Conservation (phyloP, 2,329 filamentous ascomycete genomes). For the Verticillium isaacii region DNA sequence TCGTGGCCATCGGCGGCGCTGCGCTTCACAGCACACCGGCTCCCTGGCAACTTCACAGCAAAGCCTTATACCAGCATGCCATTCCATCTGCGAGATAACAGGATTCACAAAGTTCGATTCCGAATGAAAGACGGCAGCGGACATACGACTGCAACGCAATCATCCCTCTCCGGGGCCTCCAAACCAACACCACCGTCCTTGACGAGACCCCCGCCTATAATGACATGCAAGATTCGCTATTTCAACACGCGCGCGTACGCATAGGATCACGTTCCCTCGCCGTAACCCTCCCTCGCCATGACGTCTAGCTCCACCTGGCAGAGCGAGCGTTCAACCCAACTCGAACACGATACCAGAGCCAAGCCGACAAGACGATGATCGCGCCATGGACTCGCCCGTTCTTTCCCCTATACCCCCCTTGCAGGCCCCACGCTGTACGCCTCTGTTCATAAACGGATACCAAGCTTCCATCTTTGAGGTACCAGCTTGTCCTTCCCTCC, state of each 20-base stretch:
- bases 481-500: background rate
- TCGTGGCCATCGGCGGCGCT: no score
- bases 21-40: no score
- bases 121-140: background rate
- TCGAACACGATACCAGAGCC: background rate
- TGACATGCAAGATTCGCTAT: no score
- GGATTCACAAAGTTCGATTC: background rate
- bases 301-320: background rate
- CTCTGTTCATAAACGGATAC: background rate
- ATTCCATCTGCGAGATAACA: background rate
- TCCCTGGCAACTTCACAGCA: no score
- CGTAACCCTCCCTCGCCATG: background rate
- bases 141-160: background rate
- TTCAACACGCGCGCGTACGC: no score
- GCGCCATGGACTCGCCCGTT: background rate
- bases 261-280: no score
- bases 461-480: background rate
- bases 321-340: background rate
- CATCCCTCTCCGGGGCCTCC: background rate
- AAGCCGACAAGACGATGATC: background rate
- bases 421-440: background rate
- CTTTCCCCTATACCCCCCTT: background rate
- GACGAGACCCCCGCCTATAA: background rate
- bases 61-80: no score
- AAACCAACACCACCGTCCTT: background rate